A percentile compares a stretch with the other conserved stretches of the same genome.
These are phyloP conservation scores for Polytrichum formosum DNA, from an alignment of 225 moss, liverwort and hornwort species.

Conservation along the genomic window DNA sequence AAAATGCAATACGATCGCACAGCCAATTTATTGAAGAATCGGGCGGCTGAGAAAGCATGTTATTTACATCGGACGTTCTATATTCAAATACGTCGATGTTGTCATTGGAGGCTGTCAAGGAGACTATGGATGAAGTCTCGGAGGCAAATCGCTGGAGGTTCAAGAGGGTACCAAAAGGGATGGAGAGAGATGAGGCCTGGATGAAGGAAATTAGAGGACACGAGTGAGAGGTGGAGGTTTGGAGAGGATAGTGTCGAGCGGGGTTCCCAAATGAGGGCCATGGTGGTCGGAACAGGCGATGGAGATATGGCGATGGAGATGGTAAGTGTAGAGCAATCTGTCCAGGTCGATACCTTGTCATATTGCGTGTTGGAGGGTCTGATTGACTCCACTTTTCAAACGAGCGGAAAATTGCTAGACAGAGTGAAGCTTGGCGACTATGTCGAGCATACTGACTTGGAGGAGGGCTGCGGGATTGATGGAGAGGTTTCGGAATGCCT, in stretches of 20 bases:
- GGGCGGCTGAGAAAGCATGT: no score
- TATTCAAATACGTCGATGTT: no score
- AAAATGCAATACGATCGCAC: no score
- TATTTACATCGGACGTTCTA: no score
- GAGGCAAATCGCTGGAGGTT: no score
- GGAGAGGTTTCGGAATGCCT: slow-evolving; percentile 30
- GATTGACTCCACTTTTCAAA: slow-evolving; percentile 11
- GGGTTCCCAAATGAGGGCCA: slow-evolving; percentile 8
- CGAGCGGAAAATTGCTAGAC: slow-evolving; percentile 5
- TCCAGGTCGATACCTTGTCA: slow-evolving; percentile 4
- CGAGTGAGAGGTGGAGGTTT: no score
- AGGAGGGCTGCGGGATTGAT: background rate
- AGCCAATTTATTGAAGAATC: no score
- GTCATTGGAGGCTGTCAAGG: no score
- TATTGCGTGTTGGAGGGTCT: slow-evolving; percentile 27
- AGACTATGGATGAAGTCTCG: no score
- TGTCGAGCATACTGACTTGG: background rate
- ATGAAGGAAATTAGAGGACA: background rate
- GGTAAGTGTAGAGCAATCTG: slow-evolving; percentile 31
- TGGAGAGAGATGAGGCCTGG: no score
- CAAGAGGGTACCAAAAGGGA: no score
- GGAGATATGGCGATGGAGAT: slow-evolving; percentile 66
- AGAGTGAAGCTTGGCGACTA: slow-evolving; percentile 11
- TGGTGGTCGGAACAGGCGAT: slow-evolving; percentile 48
- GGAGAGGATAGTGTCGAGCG: slow-evolving; percentile 50